Evolutionary conservation across 2,329 filamentous ascomycete genomes (phyloP).

Genomic region (Colletotrichum higginsianum): DNA sequence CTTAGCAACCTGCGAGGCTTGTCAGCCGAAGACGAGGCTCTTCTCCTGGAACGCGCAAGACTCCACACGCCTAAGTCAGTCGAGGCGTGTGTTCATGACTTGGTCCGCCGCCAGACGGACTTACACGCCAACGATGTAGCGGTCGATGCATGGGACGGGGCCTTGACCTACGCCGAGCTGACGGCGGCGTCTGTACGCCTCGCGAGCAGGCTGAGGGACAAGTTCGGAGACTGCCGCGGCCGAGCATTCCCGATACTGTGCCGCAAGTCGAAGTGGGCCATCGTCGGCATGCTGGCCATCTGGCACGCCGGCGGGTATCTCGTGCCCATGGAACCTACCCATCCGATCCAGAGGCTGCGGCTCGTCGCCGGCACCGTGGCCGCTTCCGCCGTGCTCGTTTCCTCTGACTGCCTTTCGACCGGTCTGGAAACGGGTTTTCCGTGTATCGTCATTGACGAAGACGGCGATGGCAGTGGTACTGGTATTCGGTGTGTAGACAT

Average conservation of each 20-base stretch:
- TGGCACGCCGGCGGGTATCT: constrained; percentile 42
- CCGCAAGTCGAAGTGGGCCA: constrained; percentile 38
- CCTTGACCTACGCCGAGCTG: constrained; percentile 49
- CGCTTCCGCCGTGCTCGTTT: constrained; percentile 1
- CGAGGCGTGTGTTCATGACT: constrained; percentile 6
- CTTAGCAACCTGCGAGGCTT: neutral
- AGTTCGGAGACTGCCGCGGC: constrained; percentile 5
- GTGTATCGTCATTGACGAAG: neutral
- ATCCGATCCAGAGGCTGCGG: constrained; percentile 8
- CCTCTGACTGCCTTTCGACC: neutral
- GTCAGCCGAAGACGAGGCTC: neutral
- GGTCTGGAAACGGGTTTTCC: neutral
- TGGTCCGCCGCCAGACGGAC: neutral
- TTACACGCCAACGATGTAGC: neutral
- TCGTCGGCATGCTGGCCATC: constrained; percentile 42
- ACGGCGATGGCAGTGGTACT: neutral
- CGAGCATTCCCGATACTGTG: neutral
- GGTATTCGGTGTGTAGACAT: neutral
- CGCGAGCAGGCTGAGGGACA: constrained; percentile 15
- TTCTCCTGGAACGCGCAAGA: neutral
- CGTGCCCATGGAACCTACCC: constrained; percentile 28
- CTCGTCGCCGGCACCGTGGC: neutral
- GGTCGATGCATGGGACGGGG: constrained; percentile 51
- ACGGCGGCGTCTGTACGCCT: constrained; percentile 31
- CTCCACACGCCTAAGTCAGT: neutral